Evolutionary conservation across 192 early-diverging fungal genomes (phyloP).

Genomic region (Coemansia reversa): DNA sequence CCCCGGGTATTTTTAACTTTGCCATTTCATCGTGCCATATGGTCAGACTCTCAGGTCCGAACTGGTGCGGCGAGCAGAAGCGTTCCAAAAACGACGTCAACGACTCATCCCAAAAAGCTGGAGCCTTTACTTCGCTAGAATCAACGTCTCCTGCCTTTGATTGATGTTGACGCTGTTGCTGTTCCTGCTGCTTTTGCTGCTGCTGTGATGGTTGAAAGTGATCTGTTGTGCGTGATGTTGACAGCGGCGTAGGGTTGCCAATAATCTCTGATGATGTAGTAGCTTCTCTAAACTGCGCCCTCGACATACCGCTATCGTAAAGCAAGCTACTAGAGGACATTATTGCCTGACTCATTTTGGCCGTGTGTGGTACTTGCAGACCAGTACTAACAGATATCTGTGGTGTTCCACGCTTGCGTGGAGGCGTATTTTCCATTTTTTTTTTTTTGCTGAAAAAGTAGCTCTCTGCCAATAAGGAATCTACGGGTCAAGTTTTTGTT

Average conservation of each 20-base stretch:
- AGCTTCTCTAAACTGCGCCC: slow-evolving; percentile 23
- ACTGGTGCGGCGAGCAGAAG: slow-evolving; percentile 38
- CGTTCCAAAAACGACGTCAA: slow-evolving; percentile 33
- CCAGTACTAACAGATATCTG: slow-evolving; percentile 17
- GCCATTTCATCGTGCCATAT: slow-evolving; percentile 51
- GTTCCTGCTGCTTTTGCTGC: slow-evolving; percentile 2
- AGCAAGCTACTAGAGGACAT: slow-evolving; percentile 5
- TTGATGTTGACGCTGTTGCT: neutral
- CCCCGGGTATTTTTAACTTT: slow-evolving; percentile 18
- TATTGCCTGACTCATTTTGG: slow-evolving; percentile 12
- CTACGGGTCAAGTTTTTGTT: neutral
- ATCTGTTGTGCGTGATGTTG: slow-evolving; percentile 42
- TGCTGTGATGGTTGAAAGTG: slow-evolving; percentile 17
- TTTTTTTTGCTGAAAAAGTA: neutral
- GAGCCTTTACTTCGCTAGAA: slow-evolving; percentile 8
- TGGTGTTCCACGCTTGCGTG: slow-evolving; percentile 18
- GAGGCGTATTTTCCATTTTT: slow-evolving; percentile 3
- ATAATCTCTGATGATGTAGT: neutral
- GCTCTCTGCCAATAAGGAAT: neutral
- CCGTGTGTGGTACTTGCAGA: slow-evolving; percentile 34
- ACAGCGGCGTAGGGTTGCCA: slow-evolving; percentile 23
- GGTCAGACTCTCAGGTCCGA: slow-evolving; percentile 42
- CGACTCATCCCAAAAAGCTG: slow-evolving; percentile 34
- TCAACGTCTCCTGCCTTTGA: neutral
- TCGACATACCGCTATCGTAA: slow-evolving; percentile 17